Evolutionary conservation across 192 early-diverging fungal species (phyloP).

Genomic region (Coemansia sp.): DNA sequence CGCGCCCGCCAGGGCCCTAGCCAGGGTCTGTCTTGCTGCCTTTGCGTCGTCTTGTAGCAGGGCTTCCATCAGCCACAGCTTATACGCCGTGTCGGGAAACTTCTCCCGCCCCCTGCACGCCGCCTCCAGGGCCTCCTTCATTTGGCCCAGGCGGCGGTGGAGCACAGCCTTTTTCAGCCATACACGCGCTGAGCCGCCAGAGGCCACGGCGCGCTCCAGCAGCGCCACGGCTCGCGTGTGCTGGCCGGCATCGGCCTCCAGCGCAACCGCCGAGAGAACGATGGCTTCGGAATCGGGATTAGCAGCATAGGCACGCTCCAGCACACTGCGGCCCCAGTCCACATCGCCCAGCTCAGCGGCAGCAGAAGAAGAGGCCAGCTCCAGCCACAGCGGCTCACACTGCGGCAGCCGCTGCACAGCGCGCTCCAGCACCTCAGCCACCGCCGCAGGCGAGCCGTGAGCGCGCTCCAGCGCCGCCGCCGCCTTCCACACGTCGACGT

Average conservation of each 20-base stretch:
- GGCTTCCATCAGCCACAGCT: conserved; percentile 94
- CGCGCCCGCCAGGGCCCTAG: conserved; percentile 71
- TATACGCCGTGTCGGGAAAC: conserved; percentile 73
- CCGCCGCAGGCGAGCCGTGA: conserved; percentile 65
- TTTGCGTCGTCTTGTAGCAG: conserved; percentile 70
- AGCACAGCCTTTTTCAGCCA: conserved; percentile 96
- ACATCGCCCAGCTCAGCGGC: not conserved
- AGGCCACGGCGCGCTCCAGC: conserved; percentile 67
- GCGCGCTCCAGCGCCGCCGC: conserved; percentile 87
- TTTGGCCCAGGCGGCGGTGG: conserved; percentile 72
- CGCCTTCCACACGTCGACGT: conserved; percentile 80
- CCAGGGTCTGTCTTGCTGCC: conserved; percentile 71
- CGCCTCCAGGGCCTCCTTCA: conserved; percentile 66
- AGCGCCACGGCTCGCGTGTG: conserved; percentile 74
- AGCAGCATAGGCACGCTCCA: conserved; percentile 85
- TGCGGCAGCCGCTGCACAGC: conserved; percentile 90
- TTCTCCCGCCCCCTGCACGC: conserved; percentile 62
- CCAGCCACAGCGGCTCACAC: conserved; percentile 89
- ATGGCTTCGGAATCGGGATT: conserved; percentile 92
- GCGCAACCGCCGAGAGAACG: conserved; percentile 93
- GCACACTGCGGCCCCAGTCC: conserved; percentile 73
- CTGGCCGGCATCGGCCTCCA: conserved; percentile 89
- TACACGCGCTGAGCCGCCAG: conserved; percentile 58
- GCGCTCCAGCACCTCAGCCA: conserved; percentile 78
- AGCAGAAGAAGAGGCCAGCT: not conserved